Conservation (phyloP, 495 filamentous ascomycete species). For the Cercophora samala region DNA sequence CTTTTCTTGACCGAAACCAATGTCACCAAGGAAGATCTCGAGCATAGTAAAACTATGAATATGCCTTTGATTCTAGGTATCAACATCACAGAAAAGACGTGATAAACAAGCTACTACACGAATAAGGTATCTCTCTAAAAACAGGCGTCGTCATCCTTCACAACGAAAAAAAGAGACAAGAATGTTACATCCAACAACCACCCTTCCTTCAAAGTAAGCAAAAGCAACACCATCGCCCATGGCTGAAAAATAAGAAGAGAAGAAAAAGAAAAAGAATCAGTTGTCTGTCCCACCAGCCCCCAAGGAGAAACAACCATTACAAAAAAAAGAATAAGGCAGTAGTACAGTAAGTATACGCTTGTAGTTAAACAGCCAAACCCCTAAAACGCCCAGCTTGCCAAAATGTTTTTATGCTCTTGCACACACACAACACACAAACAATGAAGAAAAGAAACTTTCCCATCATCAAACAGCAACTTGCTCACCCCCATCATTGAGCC, state of each 20-base stretch:
- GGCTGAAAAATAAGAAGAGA: neutral
- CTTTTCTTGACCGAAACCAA: too few relatives aligned
- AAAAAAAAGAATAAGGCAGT: neutral
- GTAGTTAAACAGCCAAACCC: neutral
- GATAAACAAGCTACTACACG: neutral
- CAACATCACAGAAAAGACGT: neutral
- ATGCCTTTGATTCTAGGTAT: neutral
- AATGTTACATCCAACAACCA: neutral
- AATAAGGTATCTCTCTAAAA: neutral
- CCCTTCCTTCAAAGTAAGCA: neutral
- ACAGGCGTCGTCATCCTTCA: neutral
- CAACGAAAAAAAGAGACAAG: neutral
- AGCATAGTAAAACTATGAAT: neutral
- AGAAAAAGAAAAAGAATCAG: neutral
- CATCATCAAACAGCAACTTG: conserved; percentile 4
- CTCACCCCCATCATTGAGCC: conserved; percentile 1
- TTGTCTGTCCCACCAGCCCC: neutral
- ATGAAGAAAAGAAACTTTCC: neutral
- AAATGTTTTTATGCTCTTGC: neutral
- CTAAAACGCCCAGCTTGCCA: neutral
- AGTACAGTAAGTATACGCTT: too few relatives aligned
- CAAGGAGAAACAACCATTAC: neutral
- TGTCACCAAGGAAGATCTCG: neutral
- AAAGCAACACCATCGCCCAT: too few relatives aligned
- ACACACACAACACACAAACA: neutral